Evolutionary conservation across 2,329 filamentous ascomycete species (phyloP).

Genomic region (Zymoseptoria tritici): DNA sequence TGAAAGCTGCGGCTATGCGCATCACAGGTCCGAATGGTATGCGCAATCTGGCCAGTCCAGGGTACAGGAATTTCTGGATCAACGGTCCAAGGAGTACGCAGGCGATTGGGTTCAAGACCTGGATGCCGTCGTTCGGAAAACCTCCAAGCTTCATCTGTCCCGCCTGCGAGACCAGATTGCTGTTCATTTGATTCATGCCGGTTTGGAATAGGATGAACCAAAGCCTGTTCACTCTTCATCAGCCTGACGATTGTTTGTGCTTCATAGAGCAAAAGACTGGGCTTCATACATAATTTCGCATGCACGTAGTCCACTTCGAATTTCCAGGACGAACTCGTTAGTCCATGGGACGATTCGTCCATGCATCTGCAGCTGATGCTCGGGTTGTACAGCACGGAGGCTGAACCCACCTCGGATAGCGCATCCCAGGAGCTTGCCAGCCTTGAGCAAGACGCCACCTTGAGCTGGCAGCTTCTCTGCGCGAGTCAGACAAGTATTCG

Average conservation of each 20-base stretch:
- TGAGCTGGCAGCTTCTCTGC: slow-evolving; percentile 5
- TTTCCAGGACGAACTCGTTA: slow-evolving; percentile 31
- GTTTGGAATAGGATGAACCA: slow-evolving; percentile 31
- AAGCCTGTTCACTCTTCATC: slow-evolving; percentile 17
- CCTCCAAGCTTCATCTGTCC: slow-evolving; percentile 29
- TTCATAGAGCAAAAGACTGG: neutral
- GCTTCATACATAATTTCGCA: slow-evolving; percentile 7
- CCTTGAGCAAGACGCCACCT: slow-evolving; percentile 6
- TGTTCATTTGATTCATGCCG: slow-evolving; percentile 35
- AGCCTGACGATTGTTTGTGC: neutral
- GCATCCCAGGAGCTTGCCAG: slow-evolving; percentile 3
- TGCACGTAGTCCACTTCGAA: slow-evolving; percentile 3
- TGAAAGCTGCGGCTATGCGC: slow-evolving; percentile 9
- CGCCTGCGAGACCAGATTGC: slow-evolving; percentile 33
- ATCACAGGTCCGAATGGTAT: slow-evolving; percentile 34
- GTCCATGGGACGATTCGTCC: slow-evolving; percentile 1
- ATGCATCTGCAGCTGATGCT: slow-evolving; percentile 1
- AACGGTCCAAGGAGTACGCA: slow-evolving; percentile 7
- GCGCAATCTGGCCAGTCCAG: slow-evolving; percentile 38
- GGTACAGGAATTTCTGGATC: slow-evolving; percentile 2
- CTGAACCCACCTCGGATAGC: slow-evolving; percentile 5
- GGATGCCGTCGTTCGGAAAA: slow-evolving; percentile 32
- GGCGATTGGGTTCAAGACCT: slow-evolving; percentile 12
- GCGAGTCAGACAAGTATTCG: neutral
- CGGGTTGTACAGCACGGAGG: slow-evolving; percentile 1